phyloP scores from a whole-genome alignment of 2,329 filamentous ascomycete genomes.

The Coleophoma eucalyptorum region DNA sequence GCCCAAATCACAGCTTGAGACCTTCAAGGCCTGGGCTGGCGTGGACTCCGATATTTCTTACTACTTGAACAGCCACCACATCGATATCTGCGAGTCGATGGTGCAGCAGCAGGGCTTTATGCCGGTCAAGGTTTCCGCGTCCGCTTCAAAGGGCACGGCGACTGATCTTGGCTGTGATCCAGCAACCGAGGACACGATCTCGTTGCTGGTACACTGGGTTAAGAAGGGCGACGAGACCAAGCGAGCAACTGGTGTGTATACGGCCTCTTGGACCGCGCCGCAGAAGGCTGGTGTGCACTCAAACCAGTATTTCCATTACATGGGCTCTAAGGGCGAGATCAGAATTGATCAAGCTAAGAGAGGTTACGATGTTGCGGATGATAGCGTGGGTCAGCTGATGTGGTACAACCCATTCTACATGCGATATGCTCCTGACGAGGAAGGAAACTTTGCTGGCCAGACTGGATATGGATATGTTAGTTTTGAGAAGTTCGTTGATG shows the following conservation, averaged over 20 bases:
- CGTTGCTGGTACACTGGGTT: conserved; percentile 83
- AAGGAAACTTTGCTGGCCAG: conserved; percentile 90
- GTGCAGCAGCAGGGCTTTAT: conserved; percentile 68
- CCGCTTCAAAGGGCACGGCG: conserved; percentile 74
- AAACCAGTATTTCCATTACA: conserved; percentile 96
- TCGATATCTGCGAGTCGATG: conserved; percentile 92
- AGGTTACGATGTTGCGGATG: conserved; percentile 91
- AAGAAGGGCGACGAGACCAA: conserved; percentile 66
- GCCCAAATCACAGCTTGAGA: conserved; percentile 86
- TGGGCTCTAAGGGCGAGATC: conserved; percentile 80
- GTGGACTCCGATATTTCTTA: conserved; percentile 92
- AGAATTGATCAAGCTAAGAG: conserved; percentile 90
- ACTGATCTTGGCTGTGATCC: conserved; percentile 73
- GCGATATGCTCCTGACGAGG: conserved; percentile 90
- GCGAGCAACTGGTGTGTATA: conserved; percentile 84
- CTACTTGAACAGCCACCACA: conserved; percentile 92
- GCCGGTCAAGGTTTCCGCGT: conserved; percentile 75
- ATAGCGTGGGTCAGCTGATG: conserved; percentile 63
- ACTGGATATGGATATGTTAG: conserved; percentile 90
- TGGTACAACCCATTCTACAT: conserved; percentile 97
- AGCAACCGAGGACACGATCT: conserved; percentile 90
- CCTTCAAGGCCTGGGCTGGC: conserved; percentile 92
- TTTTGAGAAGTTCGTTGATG: conserved; percentile 95
- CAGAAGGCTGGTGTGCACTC: conserved; percentile 92
- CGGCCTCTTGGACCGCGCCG: conserved; percentile 90